Percentiles rank a stretch among this genome's conserved stretches.
phyloP scores from a whole-genome alignment of 495 filamentous ascomycete genomes.

The Hypomontagnella submonticulosa region DNA sequence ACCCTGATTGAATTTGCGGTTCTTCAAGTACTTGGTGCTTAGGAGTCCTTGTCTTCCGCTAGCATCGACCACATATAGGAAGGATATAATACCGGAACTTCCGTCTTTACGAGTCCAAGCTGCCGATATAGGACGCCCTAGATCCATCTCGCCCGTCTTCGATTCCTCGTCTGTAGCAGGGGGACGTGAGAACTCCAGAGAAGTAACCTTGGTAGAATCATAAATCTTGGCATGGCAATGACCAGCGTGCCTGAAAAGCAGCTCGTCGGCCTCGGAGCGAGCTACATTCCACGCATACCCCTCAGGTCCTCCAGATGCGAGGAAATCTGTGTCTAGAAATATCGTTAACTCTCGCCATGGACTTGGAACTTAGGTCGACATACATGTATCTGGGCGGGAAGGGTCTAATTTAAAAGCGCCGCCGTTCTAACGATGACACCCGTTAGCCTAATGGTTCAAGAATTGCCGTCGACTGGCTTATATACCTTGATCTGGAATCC shows the following conservation, averaged over 20 bases:
- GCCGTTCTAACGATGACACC: constrained; percentile 47
- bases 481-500: constrained; percentile 61
- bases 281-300: constrained; percentile 64
- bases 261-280: constrained; percentile 63
- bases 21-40: constrained; percentile 59
- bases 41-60: constrained; percentile 54
- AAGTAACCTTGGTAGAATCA: constrained; percentile 56
- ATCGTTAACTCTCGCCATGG: neutral
- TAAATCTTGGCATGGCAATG: constrained; percentile 59
- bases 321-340: constrained; percentile 59
- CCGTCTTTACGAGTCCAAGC: constrained; percentile 57
- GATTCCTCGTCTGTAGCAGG: neutral
- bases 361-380: neutral
- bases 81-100: constrained; percentile 51
- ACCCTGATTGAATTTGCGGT: constrained; percentile 52
- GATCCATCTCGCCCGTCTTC: constrained; percentile 24
- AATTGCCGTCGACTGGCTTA: neutral
- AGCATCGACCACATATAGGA: constrained; percentile 61
- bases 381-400: constrained; percentile 49
- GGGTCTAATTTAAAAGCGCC: constrained; percentile 59
- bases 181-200: constrained; percentile 49
- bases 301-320: constrained; percentile 55
- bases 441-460: neutral
- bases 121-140: constrained; percentile 60
- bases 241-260: constrained; percentile 63